Evolutionary conservation across 495 filamentous ascomycete species (phyloP).

Genomic region (Chaetomium fimeti): DNA sequence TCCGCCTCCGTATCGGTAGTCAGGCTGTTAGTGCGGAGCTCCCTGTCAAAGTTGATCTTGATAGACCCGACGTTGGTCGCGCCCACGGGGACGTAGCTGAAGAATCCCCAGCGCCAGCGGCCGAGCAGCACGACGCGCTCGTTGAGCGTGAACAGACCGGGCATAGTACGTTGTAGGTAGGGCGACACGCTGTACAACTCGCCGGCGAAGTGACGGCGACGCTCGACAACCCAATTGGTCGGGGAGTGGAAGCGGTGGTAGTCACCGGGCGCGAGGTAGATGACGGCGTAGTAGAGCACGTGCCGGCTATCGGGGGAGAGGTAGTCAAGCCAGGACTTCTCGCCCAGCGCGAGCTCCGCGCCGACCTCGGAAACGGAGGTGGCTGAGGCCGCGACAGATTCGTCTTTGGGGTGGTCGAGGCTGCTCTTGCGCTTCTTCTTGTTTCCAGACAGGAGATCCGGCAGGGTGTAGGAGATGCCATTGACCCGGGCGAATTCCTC

Average conservation of each 20-base stretch:
- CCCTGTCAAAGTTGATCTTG: conserved; percentile 93
- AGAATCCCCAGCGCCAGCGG: conserved; percentile 96
- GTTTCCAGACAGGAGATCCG: conserved; percentile 79
- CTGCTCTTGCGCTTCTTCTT: conserved; percentile 34
- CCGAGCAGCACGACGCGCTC: conserved; percentile 93
- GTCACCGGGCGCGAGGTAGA: conserved; percentile 97
- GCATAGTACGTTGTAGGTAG: conserved; percentile 86
- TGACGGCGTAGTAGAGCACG: conserved; percentile 87
- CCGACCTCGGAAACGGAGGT: conserved; percentile 76
- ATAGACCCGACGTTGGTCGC: conserved; percentile 99
- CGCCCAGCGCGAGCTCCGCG: conserved; percentile 74
- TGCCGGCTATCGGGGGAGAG: conserved; percentile 55
- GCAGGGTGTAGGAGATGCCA: conserved; percentile 94
- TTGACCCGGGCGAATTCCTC: conserved; percentile 95
- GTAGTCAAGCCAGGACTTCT: conserved; percentile 75
- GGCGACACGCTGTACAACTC: conserved; percentile 94
- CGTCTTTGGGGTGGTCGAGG: conserved; percentile 42
- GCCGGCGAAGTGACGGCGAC: conserved; percentile 90
- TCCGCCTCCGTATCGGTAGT: conserved; percentile 87
- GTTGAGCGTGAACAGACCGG: conserved; percentile 93
- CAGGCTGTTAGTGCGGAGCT: conserved; percentile 88
- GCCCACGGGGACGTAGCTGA: conserved; percentile 91
- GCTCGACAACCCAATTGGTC: conserved; percentile 88
- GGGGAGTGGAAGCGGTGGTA: conserved; percentile 99
- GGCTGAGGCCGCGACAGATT: conserved; percentile 55